A percentile compares a stretch with the other conserved stretches of the same genome.
Evolutionary conservation across 2,329 filamentous ascomycete species (phyloP).

Genomic region (Exophiala bonariae): DNA sequence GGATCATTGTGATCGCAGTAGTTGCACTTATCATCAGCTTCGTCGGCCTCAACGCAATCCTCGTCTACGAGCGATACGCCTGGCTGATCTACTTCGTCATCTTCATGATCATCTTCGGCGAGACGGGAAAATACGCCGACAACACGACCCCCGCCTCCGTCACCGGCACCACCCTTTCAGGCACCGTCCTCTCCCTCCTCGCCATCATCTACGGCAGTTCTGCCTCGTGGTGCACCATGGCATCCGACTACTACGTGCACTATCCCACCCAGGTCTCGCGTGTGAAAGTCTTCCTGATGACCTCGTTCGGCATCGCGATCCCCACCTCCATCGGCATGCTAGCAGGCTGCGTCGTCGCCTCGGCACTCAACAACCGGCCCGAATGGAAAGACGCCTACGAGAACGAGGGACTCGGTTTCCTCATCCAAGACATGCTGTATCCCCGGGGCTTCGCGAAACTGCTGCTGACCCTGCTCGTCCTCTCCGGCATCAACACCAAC

Average conservation of each 20-base stretch:
- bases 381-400: constrained; percentile 44
- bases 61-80: constrained; percentile 34
- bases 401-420: constrained; percentile 43
- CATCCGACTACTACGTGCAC: constrained; percentile 29
- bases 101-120: constrained; percentile 52
- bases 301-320: constrained; percentile 48
- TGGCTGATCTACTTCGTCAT: constrained; percentile 35
- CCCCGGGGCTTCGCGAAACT: constrained; percentile 50
- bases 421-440: constrained; percentile 47
- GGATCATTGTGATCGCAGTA: constrained; percentile 33
- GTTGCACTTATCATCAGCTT: constrained; percentile 31
- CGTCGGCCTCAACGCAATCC: constrained; percentile 31
- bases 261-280: constrained; percentile 24
- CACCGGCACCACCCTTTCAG: constrained; percentile 36
- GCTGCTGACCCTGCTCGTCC: constrained; percentile 38
- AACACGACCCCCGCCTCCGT: constrained; percentile 36
- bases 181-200: constrained; percentile 25
- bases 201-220: constrained; percentile 26
- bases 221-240: constrained; percentile 28
- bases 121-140: constrained; percentile 45
- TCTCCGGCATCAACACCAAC: constrained; percentile 50
- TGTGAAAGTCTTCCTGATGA: constrained; percentile 43
- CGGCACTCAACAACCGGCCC: constrained; percentile 41
- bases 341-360: constrained; percentile 45
- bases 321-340: constrained; percentile 53